Evolutionary conservation across 1,284 basidiomycete species (phyloP), one percentile per base, ranked within the genome.

Genomic region (Ustilago lituana): DNA sequence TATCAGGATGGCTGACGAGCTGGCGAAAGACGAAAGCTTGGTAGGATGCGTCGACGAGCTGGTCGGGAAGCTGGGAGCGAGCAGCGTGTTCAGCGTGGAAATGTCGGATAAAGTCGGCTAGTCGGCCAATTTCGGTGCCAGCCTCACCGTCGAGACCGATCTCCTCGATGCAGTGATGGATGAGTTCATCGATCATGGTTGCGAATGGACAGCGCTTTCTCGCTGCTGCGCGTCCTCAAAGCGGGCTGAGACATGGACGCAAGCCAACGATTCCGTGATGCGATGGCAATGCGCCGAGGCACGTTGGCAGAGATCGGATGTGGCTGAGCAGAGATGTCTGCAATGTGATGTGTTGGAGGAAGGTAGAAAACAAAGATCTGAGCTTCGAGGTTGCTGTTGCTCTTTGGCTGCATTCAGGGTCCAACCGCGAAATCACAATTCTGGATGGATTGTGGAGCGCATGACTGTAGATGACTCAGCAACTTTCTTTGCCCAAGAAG

Each of bases 21-120:
- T 91, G 83, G 0, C 88, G 88, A 90, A 91, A 94, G 15, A 93
- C 86, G 78, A 91, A 93, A 1, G 88, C 87, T 74, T 87, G 88
- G 76, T 92, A 93, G 3, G 87, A 83, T 66, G 89, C 89, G 77
- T 94, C 92, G 29, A 89, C 83, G 43, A 50, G 84, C 87, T 76
- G 92, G 89, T 44, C 23, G 4, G 50, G 56, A 38, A 39, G 35
- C 78, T 83, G 74, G 26, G 81, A 73, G 23, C 83, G 81, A 45
- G 84, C 84, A 9, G 65, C 60, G 32, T 72, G 67, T 12, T 61
- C 55, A 11, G 83, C 60, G 80, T 90, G 89, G 76, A 89, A 92
- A 35, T 86, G 87, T 31, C 83, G 63, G 50, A 92, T 85, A 75
- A 91, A 91, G 76, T 88, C 87, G 49, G 85, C 85, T 56, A 92